Percentiles rank a stretch among this genome's conserved stretches.
Conservation (phyloP, 345 rosid genomes). For the Abelmoschus esculentus region DNA sequence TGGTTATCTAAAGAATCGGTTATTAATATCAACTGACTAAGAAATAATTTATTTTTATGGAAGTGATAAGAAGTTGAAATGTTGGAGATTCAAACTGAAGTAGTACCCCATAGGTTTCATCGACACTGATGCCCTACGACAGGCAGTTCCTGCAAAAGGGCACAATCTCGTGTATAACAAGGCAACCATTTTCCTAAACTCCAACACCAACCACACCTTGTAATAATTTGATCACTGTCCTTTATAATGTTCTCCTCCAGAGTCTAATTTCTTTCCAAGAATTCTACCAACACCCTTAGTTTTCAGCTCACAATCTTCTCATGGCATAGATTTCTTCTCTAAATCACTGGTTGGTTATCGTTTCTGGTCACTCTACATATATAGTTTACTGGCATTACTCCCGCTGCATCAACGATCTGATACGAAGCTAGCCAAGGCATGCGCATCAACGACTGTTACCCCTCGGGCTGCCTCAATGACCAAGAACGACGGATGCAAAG, state of each 20-base stretch:
- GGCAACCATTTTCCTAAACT: background rate
- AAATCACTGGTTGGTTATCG: background rate
- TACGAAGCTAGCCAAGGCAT: conserved; percentile 34
- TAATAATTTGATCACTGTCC: background rate
- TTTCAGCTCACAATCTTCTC: conserved; percentile 6
- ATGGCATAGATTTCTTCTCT: conserved; percentile 7
- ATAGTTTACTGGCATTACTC: background rate
- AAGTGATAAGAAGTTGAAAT: background rate
- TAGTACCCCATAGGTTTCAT: background rate
- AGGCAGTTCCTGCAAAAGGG: no score
- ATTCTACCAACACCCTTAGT: conserved; percentile 2
- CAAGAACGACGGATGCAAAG: conserved; percentile 29
- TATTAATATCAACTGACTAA: no score
- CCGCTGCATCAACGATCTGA: background rate
- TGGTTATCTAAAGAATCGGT: no score
- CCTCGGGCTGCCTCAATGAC: conserved; percentile 20
- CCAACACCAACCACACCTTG: background rate
- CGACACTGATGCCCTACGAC: background rate
- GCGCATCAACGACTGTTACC: conserved; percentile 28
- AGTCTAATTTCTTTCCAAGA: background rate
- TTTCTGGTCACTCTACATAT: background rate
- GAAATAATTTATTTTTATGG: background rate
- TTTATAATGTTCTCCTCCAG: background rate
- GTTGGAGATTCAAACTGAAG: background rate
- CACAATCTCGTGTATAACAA: conserved; percentile 2